Evolutionary conservation across 2,329 filamentous ascomycete species (phyloP).

Genomic region (Alternaria tenuissima): DNA sequence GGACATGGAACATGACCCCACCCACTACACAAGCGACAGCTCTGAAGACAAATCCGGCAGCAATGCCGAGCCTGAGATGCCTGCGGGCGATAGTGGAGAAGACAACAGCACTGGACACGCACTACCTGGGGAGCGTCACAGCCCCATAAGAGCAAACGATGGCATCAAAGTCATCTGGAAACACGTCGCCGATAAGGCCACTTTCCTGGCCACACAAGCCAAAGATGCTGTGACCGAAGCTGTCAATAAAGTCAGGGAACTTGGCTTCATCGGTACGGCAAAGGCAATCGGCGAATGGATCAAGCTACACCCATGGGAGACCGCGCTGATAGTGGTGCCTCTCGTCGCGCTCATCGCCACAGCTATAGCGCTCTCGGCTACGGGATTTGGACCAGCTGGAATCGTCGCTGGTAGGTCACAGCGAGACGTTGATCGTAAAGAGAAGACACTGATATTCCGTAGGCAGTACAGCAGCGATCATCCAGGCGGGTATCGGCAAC

Average conservation of each 20-base stretch:
- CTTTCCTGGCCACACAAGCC: background rate
- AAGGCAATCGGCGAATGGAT: constrained; percentile 11
- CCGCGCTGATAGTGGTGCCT: constrained; percentile 8
- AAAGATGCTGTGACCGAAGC: background rate
- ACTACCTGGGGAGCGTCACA: too few relatives aligned
- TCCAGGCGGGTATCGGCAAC: constrained; percentile 31
- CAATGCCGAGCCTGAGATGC: background rate
- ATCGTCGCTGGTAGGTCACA: constrained; percentile 4
- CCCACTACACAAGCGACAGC: background rate
- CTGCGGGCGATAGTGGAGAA: background rate
- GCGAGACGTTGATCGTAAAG: background rate
- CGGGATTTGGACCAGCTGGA: constrained; percentile 14
- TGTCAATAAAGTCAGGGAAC: background rate
- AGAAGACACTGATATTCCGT: background rate
- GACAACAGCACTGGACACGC: too few relatives aligned
- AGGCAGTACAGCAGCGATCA: constrained; percentile 34
- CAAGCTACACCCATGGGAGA: constrained; percentile 11
- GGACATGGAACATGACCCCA: background rate
- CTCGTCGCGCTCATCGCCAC: constrained; percentile 8
- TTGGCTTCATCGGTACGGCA: background rate
- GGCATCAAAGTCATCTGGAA: background rate
- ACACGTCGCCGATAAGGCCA: background rate
- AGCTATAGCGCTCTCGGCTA: background rate
- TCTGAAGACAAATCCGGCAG: background rate
- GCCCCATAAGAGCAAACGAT: too few relatives aligned